Percentiles rank a stretch among this genome's conserved stretches.
Conservation (phyloP, 495 filamentous ascomycete species). For the Hypoxylon cercidicola region DNA sequence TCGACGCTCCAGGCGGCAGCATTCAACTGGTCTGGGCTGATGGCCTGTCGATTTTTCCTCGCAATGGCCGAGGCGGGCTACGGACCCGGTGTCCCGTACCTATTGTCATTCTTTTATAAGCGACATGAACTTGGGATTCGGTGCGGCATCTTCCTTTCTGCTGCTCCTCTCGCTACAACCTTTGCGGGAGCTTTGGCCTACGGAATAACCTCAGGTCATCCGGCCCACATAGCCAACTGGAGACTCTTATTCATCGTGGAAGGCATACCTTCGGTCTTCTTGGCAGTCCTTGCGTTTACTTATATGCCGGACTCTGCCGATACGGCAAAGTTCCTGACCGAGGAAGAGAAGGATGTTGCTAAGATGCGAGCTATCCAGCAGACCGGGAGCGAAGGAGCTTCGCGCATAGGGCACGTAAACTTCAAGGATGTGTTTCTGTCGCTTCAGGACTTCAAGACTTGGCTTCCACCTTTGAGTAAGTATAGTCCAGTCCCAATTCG, state of each 20-base stretch:
- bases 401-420: slow-evolving; percentile 62
- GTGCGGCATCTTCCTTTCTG: slow-evolving; percentile 78
- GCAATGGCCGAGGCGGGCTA: slow-evolving; percentile 75
- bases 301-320: slow-evolving; percentile 77
- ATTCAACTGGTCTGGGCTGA: slow-evolving; percentile 70
- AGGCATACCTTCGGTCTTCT: slow-evolving; percentile 74
- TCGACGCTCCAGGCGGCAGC: slow-evolving; percentile 70
- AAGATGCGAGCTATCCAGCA: slow-evolving; percentile 70
- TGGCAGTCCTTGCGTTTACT: slow-evolving; percentile 73
- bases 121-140: slow-evolving; percentile 81
- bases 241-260: slow-evolving; percentile 85
- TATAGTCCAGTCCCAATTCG: not conserved
- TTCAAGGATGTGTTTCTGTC: slow-evolving; percentile 68
- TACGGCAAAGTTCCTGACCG: slow-evolving; percentile 73
- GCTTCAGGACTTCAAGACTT: slow-evolving; percentile 69
- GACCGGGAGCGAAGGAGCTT: slow-evolving; percentile 61
- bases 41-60: slow-evolving; percentile 74
- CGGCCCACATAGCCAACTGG: slow-evolving; percentile 74
- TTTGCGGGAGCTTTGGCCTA: slow-evolving; percentile 88
- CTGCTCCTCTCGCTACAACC: slow-evolving; percentile 82
- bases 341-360: slow-evolving; percentile 77
- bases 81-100: slow-evolving; percentile 75
- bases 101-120: slow-evolving; percentile 86
- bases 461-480: slow-evolving; percentile 49
- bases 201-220: slow-evolving; percentile 78